These are phyloP conservation scores for Protomyces inouyei DNA, from an alignment of 1,139 yeast genomes.

Conservation along the genomic window DNA sequence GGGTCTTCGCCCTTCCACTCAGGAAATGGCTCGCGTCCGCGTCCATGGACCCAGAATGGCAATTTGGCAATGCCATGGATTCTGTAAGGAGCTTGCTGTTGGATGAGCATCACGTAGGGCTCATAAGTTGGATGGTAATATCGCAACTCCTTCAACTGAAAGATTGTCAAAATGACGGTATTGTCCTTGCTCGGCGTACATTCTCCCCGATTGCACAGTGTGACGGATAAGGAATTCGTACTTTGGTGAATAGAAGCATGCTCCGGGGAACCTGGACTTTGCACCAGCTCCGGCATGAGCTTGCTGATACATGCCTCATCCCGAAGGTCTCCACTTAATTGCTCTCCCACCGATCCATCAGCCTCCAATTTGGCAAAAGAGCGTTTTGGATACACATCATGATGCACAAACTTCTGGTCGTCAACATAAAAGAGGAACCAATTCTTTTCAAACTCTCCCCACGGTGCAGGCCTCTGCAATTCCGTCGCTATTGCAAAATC, in stretches of 20 bases:
- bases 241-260: slow-evolving; percentile 17
- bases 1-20: neutral
- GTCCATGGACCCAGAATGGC: slow-evolving; percentile 25
- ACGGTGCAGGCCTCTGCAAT: slow-evolving; percentile 12
- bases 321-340: neutral
- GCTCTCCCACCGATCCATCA: slow-evolving; percentile 16
- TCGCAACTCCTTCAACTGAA: slow-evolving; percentile 15
- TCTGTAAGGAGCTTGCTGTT: slow-evolving; percentile 6
- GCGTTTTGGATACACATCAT: slow-evolving; percentile 9
- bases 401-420: slow-evolving; percentile 7
- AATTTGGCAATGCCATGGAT: slow-evolving; percentile 3
- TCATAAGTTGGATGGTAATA: slow-evolving; percentile 20
- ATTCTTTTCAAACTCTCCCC: slow-evolving; percentile 17
- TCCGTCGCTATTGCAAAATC: slow-evolving; percentile 1
- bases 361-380: slow-evolving; percentile 9
- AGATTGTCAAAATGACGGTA: slow-evolving; percentile 17
- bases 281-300: slow-evolving; percentile 5
- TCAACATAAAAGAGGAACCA: slow-evolving; percentile 15
- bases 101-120: slow-evolving; percentile 12
- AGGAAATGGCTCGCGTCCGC: slow-evolving; percentile 8
- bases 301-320: slow-evolving; percentile 2
- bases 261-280: neutral
- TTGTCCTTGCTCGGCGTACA: slow-evolving; percentile 6
- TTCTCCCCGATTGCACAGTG: slow-evolving; percentile 12
- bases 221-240: slow-evolving; percentile 18